These are phyloP conservation scores for Leucocoprinus gongylophorus DNA, from an alignment of 1,284 basidiomycete genomes.

Conservation along the genomic window DNA sequence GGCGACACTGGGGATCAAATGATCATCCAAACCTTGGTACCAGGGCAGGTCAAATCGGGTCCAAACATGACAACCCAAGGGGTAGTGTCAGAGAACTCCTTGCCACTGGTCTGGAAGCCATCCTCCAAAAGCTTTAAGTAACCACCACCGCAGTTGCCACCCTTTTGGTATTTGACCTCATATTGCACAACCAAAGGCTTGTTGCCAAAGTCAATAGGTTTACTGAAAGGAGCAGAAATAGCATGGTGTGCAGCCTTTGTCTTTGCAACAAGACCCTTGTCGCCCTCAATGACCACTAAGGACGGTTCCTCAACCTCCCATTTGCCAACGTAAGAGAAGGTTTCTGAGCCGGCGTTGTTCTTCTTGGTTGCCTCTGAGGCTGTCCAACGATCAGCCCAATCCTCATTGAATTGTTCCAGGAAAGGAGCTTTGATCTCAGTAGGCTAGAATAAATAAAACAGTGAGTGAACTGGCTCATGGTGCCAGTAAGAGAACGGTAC, in stretches of 20 bases:
- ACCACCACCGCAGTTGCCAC: slow-evolving; percentile 98
- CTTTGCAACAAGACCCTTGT: slow-evolving; percentile 89
- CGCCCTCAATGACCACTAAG: slow-evolving; percentile 67
- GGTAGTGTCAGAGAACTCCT: slow-evolving; percentile 96
- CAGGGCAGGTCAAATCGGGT: slow-evolving; percentile 81
- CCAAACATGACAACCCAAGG: slow-evolving; percentile 98
- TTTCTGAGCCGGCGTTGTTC: slow-evolving; percentile 88
- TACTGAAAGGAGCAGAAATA: slow-evolving; percentile 87
- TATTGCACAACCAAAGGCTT: slow-evolving; percentile 97
- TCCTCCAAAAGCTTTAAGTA: slow-evolving; percentile 96
- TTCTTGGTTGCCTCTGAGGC: slow-evolving; percentile 97
- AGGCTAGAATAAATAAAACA: slow-evolving; percentile 41
- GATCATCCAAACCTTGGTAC: slow-evolving; percentile 60
- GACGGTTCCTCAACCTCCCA: slow-evolving; percentile 94
- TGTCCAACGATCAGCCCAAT: slow-evolving; percentile 91
- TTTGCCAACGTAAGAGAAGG: slow-evolving; percentile 94
- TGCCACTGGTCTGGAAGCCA: slow-evolving; percentile 85
- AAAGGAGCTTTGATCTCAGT: slow-evolving; percentile 87
- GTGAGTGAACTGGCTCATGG: slow-evolving; percentile 16
- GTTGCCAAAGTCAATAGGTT: slow-evolving; percentile 75
- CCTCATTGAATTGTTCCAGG: slow-evolving; percentile 94
- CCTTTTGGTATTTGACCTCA: slow-evolving; percentile 99
- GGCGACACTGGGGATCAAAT: slow-evolving; percentile 1
- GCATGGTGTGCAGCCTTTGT: slow-evolving; percentile 93
- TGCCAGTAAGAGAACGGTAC: slow-evolving; percentile 30